Conservation (phyloP, 768 basidiomycete genomes). For the Russula emetica region DNA sequence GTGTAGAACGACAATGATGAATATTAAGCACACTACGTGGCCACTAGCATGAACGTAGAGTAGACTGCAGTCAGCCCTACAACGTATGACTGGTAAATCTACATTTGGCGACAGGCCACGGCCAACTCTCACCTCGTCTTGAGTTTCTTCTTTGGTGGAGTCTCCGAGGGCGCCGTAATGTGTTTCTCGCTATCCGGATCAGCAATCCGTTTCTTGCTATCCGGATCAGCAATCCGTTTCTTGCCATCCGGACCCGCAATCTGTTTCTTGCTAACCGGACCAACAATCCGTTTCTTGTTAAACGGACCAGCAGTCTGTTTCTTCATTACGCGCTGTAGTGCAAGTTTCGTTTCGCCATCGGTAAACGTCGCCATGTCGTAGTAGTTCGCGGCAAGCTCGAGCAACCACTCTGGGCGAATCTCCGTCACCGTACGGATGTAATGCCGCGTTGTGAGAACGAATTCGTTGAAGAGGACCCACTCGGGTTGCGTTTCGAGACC, state of each 20-base stretch:
- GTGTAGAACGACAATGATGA: background rate
- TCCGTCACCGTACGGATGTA: conserved; percentile 93
- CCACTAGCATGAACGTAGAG: background rate
- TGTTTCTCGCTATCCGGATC: too few relatives aligned
- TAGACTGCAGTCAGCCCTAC: background rate
- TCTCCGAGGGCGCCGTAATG: too few relatives aligned
- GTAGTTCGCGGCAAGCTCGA: conserved; percentile 61
- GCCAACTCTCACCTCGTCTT: conserved; percentile 6
- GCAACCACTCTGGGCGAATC: conserved; percentile 77
- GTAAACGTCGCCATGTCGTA: conserved; percentile 64
- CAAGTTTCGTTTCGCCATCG: conserved; percentile 67
- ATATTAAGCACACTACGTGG: background rate
- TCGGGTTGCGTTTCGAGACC: conserved; percentile 84
- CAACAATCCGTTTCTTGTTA: too few relatives aligned
- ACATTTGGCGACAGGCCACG: background rate
- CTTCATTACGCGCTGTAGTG: conserved; percentile 30
- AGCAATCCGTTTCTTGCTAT: too few relatives aligned
- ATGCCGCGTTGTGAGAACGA: conserved; percentile 82
- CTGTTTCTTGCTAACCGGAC: too few relatives aligned
- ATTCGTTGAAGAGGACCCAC: conserved; percentile 93
- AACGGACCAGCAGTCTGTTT: background rate
- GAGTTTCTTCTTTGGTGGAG: conserved; percentile 10
- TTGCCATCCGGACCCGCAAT: too few relatives aligned
- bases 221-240: too few relatives aligned
- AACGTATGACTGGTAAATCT: background rate